These are phyloP conservation scores for Fusarium sp. DNA, from an alignment of 2,329 filamentous ascomycete genomes.

Conservation along the genomic window DNA sequence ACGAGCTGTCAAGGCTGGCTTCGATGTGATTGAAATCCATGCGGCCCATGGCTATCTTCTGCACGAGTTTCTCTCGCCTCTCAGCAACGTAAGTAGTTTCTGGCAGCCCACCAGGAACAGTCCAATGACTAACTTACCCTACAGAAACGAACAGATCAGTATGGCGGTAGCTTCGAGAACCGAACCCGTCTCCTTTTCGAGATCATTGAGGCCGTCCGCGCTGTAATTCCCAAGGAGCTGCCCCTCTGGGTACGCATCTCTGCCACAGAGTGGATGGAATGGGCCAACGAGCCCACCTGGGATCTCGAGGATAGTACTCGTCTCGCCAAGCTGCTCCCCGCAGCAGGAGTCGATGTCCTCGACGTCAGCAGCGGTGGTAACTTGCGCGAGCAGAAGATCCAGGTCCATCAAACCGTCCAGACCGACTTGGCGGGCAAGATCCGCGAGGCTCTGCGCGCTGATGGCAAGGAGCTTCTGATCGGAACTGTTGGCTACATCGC, in stretches of 20 bases:
- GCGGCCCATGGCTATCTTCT: conserved; percentile 77
- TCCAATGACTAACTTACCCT: conserved; percentile 18
- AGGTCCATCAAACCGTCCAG: conserved; percentile 78
- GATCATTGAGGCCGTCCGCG: conserved; percentile 65
- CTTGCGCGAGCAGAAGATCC: conserved; percentile 72
- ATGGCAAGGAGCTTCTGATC: conserved; percentile 71
- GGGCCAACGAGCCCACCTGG: conserved; percentile 69
- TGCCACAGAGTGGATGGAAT: conserved; percentile 75
- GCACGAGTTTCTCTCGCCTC: conserved; percentile 74
- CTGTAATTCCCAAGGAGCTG: conserved; percentile 66
- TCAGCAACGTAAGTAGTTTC: conserved; percentile 64
- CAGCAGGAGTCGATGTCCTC: conserved; percentile 83
- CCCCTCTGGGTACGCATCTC: conserved; percentile 73
- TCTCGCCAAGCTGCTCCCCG: conserved; percentile 71
- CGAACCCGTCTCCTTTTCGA: conserved; percentile 73
- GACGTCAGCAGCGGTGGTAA: conserved; percentile 87
- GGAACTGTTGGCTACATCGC: conserved; percentile 83
- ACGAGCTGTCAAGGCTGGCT: conserved; percentile 76
- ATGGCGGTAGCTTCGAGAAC: conserved; percentile 77
- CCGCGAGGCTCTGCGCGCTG: conserved; percentile 73
- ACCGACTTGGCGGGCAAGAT: conserved; percentile 79
- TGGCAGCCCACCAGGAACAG: not conserved
- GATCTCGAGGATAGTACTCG: conserved; percentile 70
- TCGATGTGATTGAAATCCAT: conserved; percentile 82
- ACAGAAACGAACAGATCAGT: conserved; percentile 72